Percentiles rank a stretch among this genome's conserved stretches.
phyloP scores from a whole-genome alignment of 805 yeast genomes.

The Torulaspora franciscae region DNA sequence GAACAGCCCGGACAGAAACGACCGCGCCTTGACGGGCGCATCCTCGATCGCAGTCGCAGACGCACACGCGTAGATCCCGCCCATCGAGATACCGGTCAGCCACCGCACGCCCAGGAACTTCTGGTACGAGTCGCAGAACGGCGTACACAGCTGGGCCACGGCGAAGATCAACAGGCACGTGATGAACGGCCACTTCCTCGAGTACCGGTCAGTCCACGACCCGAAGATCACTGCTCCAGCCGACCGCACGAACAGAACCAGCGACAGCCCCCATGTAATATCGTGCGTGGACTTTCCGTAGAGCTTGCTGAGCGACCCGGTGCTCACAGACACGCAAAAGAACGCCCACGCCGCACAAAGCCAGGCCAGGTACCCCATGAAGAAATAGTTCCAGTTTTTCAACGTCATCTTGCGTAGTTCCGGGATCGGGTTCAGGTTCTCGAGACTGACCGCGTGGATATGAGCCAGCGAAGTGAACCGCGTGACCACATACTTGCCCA shows the following conservation, averaged over 20 bases:
- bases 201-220: conserved; percentile 52
- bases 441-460: conserved; percentile 25
- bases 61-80: conserved; percentile 63
- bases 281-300: conserved; percentile 44
- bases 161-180: conserved; percentile 48
- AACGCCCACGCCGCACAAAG: conserved; percentile 70
- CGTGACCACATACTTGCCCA: conserved; percentile 21
- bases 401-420: conserved; percentile 37
- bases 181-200: conserved; percentile 65
- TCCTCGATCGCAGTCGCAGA: conserved; percentile 66
- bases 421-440: conserved; percentile 42
- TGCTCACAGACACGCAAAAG: conserved; percentile 57
- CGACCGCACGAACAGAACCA: conserved; percentile 66
- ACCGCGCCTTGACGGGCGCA: conserved; percentile 54
- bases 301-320: conserved; percentile 45
- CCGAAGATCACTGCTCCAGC: conserved; percentile 70
- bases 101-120: conserved; percentile 62
- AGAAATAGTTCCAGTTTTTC: conserved; percentile 53
- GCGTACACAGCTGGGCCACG: conserved; percentile 59
- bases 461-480: conserved; percentile 29
- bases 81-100: conserved; percentile 65
- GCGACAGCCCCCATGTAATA: conserved; percentile 68
- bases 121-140: conserved; percentile 53
- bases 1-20: conserved; percentile 56
- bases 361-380: conserved; percentile 62